These are phyloP conservation scores for Septoria linicola DNA, from an alignment of 2,329 filamentous ascomycete species.

Conservation along the genomic window DNA sequence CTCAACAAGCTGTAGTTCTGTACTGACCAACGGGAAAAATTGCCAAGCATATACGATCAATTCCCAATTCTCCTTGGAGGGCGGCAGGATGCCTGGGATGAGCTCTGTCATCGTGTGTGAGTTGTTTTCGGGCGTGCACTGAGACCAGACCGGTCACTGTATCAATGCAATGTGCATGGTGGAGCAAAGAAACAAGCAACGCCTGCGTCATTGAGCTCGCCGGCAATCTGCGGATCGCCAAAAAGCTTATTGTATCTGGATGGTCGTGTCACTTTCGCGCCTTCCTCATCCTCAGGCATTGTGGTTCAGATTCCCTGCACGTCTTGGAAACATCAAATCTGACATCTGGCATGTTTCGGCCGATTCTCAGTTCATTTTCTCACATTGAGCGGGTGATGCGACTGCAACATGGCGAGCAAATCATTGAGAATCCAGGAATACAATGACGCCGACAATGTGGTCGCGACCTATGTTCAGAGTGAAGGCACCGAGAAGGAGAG, in stretches of 20 bases:
- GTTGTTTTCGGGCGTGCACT: background rate
- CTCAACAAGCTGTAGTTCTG: background rate
- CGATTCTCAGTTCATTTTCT: background rate
- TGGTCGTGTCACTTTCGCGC: background rate
- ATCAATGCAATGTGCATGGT: too few species aligned
- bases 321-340: background rate
- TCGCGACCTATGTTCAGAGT: conserved; percentile 52
- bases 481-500: conserved; percentile 24
- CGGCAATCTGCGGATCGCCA: background rate
- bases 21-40: conserved; percentile 52
- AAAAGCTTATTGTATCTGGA: too few species aligned
- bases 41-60: conserved; percentile 47
- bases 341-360: conserved; percentile 14
- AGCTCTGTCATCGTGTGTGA: conserved; percentile 32
- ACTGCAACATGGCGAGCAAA: conserved; percentile 16
- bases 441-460: conserved; percentile 53
- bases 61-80: conserved; percentile 53
- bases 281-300: too few species aligned
- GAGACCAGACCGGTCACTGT: too few species aligned
- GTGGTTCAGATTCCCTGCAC: background rate
- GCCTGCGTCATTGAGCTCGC: background rate
- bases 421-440: conserved; percentile 39
- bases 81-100: conserved; percentile 48
- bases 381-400: background rate
- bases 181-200: background rate